Evolutionary conservation across 805 yeast genomes (phyloP), one percentile per base, ranked within the genome.

Genomic region (Candida tallmaniae): DNA sequence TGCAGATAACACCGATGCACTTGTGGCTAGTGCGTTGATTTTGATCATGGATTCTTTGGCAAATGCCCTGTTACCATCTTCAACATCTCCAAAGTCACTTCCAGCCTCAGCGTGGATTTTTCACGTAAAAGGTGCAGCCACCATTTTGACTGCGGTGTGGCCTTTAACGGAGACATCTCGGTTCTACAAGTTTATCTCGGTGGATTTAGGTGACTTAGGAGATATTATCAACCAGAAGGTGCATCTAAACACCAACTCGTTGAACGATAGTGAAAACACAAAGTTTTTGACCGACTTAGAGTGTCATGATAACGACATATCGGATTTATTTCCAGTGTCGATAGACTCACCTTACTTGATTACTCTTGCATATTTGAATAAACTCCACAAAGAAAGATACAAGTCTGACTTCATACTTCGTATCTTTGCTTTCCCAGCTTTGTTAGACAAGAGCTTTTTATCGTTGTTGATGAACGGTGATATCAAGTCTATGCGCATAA

Each of bases 91-190:
- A 3, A 75, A 73, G 44, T 80, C 88, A 2, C 58, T 88, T 38
- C 95, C 96, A 1, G 89, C 97, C 2, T 80, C 93, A 3, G 95
- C 97, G 0, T 90, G 97, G 97, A 80, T 90, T 37, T 93, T 86
- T 66, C 97, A 90, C 51, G 96, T 90, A 9, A 84, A 93, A 48
- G 97, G 97, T 21, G 96, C 97, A 0, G 96, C 96, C 5, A 89
- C 97, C 0, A 90, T 90, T 35, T 67, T 90, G 32, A 84, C 96
- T 2, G 95, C 96, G 1, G 96, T 89, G n/a, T 87, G 96, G 88
- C 96, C 96, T 4, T 64, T 88, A 35, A 63, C 71, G 2, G 71
- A 65, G 44, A 45, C 64, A 4, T 59, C 65, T 18, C 41, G 73
- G 15, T 66, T 66, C 47, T 64, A 66, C 49, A 65, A 66, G 47